phyloP scores from a whole-genome alignment of 345 rosid species.

The Trapa incisa region DNA sequence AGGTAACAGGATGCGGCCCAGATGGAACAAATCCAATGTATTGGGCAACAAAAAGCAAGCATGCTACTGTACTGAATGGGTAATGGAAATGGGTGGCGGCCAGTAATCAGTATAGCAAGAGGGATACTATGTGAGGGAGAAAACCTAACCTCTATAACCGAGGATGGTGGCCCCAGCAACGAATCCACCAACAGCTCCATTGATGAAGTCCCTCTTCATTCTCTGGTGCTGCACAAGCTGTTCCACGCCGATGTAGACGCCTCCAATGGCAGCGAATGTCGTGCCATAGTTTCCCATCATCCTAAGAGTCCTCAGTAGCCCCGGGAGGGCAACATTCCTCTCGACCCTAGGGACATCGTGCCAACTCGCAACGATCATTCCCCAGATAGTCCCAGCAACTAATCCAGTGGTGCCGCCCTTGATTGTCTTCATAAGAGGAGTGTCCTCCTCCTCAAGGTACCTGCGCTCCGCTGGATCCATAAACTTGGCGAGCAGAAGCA shows the following conservation, averaged over 20 bases:
- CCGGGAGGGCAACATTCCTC: conserved; percentile 88
- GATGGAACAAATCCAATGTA: not conserved
- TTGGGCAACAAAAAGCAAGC: no score
- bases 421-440: conserved; percentile 65
- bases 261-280: conserved; percentile 96
- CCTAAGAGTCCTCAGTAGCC: conserved; percentile 69
- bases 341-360: conserved; percentile 94
- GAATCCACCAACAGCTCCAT: conserved; percentile 94
- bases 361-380: conserved; percentile 86
- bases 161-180: conserved; percentile 80
- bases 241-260: conserved; percentile 95
- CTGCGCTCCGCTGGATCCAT: conserved; percentile 80
- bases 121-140: no score
- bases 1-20: not conserved
- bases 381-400: conserved; percentile 73
- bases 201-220: conserved; percentile 71
- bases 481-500: conserved; percentile 7
- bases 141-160: conserved; percentile 58
- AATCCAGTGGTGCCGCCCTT: conserved; percentile 85
- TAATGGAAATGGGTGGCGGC: not conserved
- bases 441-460: conserved; percentile 73
- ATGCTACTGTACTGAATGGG: no score
- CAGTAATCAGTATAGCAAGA: not conserved
- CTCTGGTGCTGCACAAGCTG: conserved; percentile 63
- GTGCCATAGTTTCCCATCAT: conserved; percentile 93